Conservation (phyloP, 192 early-diverging fungal genomes). For the Piromyces sp. region DNA sequence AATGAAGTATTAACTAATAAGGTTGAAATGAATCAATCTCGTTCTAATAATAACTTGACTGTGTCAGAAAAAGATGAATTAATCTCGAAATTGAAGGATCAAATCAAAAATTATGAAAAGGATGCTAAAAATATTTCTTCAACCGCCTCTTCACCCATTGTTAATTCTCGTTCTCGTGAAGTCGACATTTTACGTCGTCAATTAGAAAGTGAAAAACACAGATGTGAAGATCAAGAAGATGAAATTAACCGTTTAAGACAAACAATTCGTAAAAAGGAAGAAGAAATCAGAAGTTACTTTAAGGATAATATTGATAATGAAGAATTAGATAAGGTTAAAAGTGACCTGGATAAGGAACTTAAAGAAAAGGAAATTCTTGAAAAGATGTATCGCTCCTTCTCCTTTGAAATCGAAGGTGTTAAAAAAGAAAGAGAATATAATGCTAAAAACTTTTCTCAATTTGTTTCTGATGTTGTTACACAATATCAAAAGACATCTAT, state of each 20-base stretch:
- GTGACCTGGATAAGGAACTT: not conserved
- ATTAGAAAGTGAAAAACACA: not conserved
- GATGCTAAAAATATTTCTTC: not conserved
- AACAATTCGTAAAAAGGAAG: not conserved
- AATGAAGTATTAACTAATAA: slow-evolving; percentile 23
- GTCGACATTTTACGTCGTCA: not conserved
- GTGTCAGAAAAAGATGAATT: not conserved
- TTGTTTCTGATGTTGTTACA: not conserved
- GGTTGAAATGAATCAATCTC: slow-evolving; percentile 12
- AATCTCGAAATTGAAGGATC: not conserved
- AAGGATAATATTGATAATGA: not conserved
- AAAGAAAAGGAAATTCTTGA: not conserved
- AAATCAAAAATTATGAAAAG: not conserved
- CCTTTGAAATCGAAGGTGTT: not conserved
- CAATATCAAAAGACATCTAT: not conserved
- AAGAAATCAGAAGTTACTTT: not conserved
- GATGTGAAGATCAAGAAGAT: not conserved
- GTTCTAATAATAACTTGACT: not conserved
- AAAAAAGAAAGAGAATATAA: not conserved
- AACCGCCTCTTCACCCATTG: not conserved
- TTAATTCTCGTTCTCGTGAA: not conserved
- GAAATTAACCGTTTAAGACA: not conserved
- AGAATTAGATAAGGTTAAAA: not conserved
- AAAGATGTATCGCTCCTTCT: not conserved
- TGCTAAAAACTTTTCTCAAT: not conserved